Base-by-base conservation (phyloP, 805 yeast genomes). In the Kodamaea nitidulidarum region DNA sequence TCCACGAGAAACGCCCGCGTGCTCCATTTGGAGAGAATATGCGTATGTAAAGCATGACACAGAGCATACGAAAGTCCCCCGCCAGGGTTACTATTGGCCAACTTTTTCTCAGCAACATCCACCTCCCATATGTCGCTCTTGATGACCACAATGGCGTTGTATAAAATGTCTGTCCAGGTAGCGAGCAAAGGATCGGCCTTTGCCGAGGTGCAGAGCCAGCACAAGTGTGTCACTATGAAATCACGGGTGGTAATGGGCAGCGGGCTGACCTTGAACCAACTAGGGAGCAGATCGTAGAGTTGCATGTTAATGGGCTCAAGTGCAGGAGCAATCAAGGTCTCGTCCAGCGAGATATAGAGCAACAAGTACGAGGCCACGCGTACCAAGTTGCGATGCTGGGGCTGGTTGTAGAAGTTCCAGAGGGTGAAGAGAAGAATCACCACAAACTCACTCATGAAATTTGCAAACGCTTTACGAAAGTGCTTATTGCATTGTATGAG, bases 401-500 rank as follows among this genome's bases (percentile, higher is more conserved):
- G 65, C 20, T 54, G 61, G 24, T 60, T 59, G 39, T 68, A 65
- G 49, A 69, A 78, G 17, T 71, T 74, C 39, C 67, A 64, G 35
- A 86, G 65, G 55, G 84, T 76, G 56, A 74, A 84, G 6, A 80
- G 51, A 14, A 84, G 58, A 2, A 73, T 58, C 0, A 84, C 62
- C 31, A 76, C 56, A 29, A 84, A 56, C 47, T 81, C 82, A 21
- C 72, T 65, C 2, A 80, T 73, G 44, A 70, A 68, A 32, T 70
- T 65, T 1, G 49, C 56, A 2, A 60, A 46, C 17, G 54, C 18
- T 2, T 71, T 58, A 42, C 71, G 70, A 50, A 83, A 80, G 35
- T 59, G 60, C 42, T 67, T 68, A 60, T 91, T 91, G 49, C 88
- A 80, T 53, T 86, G 91, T 24, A 77, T 61, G 31, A 88, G 61